phyloP scores from a whole-genome alignment of 2,329 filamentous ascomycete species.

The Phaeosphaeriaceae sp. region DNA sequence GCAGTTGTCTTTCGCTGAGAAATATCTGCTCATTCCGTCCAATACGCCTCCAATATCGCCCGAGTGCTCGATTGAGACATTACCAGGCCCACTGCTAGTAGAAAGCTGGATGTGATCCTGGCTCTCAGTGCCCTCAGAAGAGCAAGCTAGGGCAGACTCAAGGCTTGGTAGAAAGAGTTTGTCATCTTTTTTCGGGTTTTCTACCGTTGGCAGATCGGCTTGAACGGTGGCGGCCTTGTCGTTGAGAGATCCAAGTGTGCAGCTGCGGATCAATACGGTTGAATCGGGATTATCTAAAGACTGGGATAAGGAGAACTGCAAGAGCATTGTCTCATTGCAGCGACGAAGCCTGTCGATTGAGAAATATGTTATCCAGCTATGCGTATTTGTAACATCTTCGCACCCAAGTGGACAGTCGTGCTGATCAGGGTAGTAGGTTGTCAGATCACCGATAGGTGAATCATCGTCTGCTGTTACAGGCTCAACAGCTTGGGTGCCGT shows the following conservation, averaged over 20 bases:
- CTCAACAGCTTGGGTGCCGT: no score
- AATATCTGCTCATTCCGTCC: neutral
- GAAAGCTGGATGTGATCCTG: no score
- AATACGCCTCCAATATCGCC: neutral
- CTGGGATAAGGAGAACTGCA: neutral
- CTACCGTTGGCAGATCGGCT: no score
- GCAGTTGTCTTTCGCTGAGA: slow-evolving; percentile 2
- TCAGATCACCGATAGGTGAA: no score
- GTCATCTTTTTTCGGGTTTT: neutral
- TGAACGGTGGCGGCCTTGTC: no score
- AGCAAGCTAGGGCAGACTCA: neutral
- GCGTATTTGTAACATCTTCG: no score
- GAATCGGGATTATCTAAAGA: neutral
- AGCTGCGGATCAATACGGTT: neutral
- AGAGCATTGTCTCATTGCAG: neutral
- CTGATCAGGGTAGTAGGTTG: no score
- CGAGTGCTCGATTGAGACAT: neutral
- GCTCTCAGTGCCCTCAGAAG: no score
- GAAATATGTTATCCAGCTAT: no score
- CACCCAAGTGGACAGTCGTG: no score
- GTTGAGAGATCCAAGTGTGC: neutral
- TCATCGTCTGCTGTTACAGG: no score
- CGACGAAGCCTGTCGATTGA: neutral
- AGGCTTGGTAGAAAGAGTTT: neutral
- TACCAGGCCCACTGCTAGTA: neutral